These are phyloP conservation scores for Globisporangium splendens DNA, from an alignment of 352 stramenopile species.

Conservation along the genomic window DNA sequence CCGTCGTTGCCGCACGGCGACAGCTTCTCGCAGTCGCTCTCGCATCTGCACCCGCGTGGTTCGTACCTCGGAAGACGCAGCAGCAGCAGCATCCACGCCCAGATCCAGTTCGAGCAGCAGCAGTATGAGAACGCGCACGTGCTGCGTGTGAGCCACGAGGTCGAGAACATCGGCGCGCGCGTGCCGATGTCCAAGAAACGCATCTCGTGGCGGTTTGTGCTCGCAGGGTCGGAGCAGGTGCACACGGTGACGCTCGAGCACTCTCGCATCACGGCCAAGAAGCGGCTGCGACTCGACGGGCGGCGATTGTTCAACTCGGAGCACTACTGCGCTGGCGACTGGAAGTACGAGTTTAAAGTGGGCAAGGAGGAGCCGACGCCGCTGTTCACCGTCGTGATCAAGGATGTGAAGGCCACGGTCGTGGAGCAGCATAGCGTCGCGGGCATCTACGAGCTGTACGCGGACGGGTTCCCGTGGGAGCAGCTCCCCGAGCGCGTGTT, in stretches of 20 bases:
- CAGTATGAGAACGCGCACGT: constrained; percentile 17
- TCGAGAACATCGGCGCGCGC: constrained; percentile 82
- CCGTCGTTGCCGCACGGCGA: constrained; percentile 22
- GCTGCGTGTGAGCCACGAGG: constrained; percentile 60
- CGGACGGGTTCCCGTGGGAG: constrained; percentile 66
- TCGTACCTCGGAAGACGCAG: constrained; percentile 1
- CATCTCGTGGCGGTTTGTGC: constrained; percentile 82
- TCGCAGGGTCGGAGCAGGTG: constrained; percentile 67
- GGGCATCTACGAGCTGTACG: constrained; percentile 66
- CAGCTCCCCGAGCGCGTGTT: constrained; percentile 54
- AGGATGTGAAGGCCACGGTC: constrained; percentile 68
- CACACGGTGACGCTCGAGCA: constrained; percentile 85
- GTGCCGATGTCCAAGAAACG: constrained; percentile 83
- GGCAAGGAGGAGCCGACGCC: constrained; percentile 27
- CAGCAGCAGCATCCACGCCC: not conserved
- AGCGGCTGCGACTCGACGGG: constrained; percentile 77
- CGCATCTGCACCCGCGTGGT: constrained; percentile 29
- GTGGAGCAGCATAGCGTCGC: constrained; percentile 67
- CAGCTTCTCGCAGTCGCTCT: constrained; percentile 20
- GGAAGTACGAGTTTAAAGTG: constrained; percentile 74
- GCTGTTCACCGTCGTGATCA: constrained; percentile 63
- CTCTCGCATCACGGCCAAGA: constrained; percentile 79
- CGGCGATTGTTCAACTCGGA: constrained; percentile 69
- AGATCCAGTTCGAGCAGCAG: not conserved
- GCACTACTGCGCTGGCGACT: constrained; percentile 64